Evolutionary conservation across 352 stramenopile genomes (phyloP), one percentile per base, ranked within the genome.

Genomic region (Halophytophthora polymorphica): DNA sequence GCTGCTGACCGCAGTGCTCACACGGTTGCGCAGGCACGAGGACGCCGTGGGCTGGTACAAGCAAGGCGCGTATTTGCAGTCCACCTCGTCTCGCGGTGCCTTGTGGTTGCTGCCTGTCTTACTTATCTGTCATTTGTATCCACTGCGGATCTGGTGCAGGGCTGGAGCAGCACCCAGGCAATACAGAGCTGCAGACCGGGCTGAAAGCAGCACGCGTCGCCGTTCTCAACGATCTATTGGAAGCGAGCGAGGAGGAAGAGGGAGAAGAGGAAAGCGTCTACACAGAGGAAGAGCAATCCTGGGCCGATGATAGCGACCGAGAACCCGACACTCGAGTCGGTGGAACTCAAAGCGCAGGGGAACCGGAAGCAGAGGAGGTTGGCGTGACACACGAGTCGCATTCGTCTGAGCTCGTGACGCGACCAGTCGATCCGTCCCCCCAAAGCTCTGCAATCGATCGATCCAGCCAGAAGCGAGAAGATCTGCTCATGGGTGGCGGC

Each of bases 191-290:
- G 11, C 58, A 77, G 40, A 44, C 22, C 0, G 57, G 58, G 22
- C 58, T 91, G n/a, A 75, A 68, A 52, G 53, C 59, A 25, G 75
- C 80, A 45, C 73, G 80, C 34, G 56, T 91, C 21, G 66, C 62
- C 23, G 80, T 89, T 18, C 44, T 89, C 0, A 66, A 82, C 41
- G 47, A 65, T 39, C 52, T 86, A 45, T 42, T 77, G 21, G 51
- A 77, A 38, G 49, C 66, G 17, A 64, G 63, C 12, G 58, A 71
- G 3, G 61, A 76, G 29, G 67, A 69, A 18, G 56, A 73, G 0
- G 61, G 77, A 0, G 59, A 66, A 6, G 56, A 66, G 3, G 56
- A 73, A 35, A 55, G 59, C 23, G 23, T 11, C 14, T 36, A 23
- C 33, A 25, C 37, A 39, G 17, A 18, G 28, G 39, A 34, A 33